phyloP scores from a whole-genome alignment of 139 green algal genomes.

The Astrephomene gubernaculifera region DNA sequence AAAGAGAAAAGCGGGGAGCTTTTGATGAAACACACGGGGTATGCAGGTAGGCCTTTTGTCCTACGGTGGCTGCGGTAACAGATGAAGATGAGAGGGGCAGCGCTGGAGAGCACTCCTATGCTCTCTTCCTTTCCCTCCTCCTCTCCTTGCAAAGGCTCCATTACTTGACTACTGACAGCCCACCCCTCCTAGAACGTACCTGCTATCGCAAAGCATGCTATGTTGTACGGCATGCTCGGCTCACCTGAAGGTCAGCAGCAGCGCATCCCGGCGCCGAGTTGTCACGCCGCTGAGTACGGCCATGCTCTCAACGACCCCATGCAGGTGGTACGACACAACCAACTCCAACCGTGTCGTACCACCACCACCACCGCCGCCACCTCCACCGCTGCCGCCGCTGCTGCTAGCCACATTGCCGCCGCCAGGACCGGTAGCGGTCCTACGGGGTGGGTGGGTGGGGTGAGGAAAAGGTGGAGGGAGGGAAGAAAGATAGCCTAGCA shows the following conservation, averaged over 20 bases:
- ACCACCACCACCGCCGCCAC: neutral
- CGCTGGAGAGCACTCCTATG: too few species aligned
- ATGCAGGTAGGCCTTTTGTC: too few species aligned
- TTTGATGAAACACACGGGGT: neutral
- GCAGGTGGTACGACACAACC: constrained; percentile 58
- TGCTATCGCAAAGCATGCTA: too few species aligned
- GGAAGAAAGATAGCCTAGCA: neutral
- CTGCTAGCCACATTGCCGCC: neutral
- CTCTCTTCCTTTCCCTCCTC: too few species aligned
- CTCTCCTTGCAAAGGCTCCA: too few species aligned
- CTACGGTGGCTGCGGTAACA: too few species aligned
- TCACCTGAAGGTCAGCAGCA: constrained; percentile 84
- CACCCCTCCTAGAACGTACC: neutral
- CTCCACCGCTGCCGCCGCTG: neutral
- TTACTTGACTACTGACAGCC: too few species aligned
- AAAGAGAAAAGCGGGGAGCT: too few species aligned
- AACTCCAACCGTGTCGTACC: constrained; percentile 63
- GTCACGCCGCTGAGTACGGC: constrained; percentile 68
- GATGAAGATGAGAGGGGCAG: too few species aligned
- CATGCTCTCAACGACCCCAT: constrained; percentile 79
- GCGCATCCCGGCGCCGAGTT: constrained; percentile 65
- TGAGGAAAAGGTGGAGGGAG: neutral
- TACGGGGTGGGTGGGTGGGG: neutral
- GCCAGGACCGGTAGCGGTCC: neutral
- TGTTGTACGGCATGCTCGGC: too few species aligned